A percentile compares a stretch with the other conserved stretches of the same genome.
phyloP scores from a whole-genome alignment of 1,284 basidiomycete species.

The Cryptococcus sp. region DNA sequence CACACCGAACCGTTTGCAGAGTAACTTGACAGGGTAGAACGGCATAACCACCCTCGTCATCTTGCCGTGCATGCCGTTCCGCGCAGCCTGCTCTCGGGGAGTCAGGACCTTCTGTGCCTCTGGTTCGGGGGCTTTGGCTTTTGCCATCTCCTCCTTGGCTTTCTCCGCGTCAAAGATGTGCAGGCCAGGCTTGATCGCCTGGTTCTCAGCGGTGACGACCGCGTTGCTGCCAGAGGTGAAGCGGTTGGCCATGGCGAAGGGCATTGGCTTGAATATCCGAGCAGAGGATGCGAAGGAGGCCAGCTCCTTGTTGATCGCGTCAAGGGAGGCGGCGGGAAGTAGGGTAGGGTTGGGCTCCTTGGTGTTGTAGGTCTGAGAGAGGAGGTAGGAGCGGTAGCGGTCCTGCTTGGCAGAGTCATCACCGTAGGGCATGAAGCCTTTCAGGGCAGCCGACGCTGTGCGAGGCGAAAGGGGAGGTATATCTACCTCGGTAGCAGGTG shows the following conservation, averaged over 20 bases:
- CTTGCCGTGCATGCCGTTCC: constrained; percentile 79
- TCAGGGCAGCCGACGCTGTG: constrained; percentile 78
- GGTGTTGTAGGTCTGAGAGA: constrained; percentile 60
- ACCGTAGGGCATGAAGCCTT: constrained; percentile 85
- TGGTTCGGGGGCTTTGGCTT: constrained; percentile 46
- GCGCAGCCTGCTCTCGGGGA: constrained; percentile 75
- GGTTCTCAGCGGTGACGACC: constrained; percentile 56
- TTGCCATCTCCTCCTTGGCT: constrained; percentile 29
- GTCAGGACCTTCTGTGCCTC: constrained; percentile 55
- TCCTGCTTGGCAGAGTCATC: constrained; percentile 73
- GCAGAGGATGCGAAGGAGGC: constrained; percentile 83
- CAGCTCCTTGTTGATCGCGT: constrained; percentile 76
- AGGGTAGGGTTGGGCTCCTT: constrained; percentile 54
- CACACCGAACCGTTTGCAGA: constrained; percentile 94
- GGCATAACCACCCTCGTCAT: constrained; percentile 69
- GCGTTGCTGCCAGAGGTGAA: constrained; percentile 70
- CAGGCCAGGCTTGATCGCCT: constrained; percentile 65
- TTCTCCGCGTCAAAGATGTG: constrained; percentile 58
- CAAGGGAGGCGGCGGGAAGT: constrained; percentile 59
- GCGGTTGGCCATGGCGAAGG: constrained; percentile 84
- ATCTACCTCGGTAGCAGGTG: constrained; percentile 46
- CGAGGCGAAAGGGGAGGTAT: constrained; percentile 65
- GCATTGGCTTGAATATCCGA: constrained; percentile 84
- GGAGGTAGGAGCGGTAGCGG: constrained; percentile 79
- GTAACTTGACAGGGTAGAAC: constrained; percentile 75